Percentiles rank a stretch among this genome's conserved stretches.
Evolutionary conservation across 345 rosid species (phyloP).

Genomic region (Microthlaspi erraticum): DNA sequence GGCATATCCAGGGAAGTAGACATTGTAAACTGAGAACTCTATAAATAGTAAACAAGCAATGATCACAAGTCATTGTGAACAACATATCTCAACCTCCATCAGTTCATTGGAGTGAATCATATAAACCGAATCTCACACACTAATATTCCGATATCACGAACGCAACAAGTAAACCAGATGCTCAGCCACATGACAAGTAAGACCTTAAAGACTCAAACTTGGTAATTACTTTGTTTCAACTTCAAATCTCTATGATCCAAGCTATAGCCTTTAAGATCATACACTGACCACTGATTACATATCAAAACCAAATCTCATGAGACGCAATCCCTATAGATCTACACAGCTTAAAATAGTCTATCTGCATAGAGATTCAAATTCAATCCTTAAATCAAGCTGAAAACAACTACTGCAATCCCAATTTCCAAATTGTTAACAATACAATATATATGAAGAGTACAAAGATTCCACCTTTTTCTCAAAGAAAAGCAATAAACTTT

Average conservation of each 20-base stretch:
- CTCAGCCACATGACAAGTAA: conserved; percentile 23
- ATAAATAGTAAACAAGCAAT: background rate
- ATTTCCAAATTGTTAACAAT: background rate
- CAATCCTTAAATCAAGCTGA: background rate
- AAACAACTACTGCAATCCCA: background rate
- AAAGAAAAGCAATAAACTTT: conserved; percentile 11
- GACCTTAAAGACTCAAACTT: conserved; percentile 28
- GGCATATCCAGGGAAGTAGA: background rate
- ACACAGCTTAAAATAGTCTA: background rate
- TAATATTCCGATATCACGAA: background rate
- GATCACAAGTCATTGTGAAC: background rate
- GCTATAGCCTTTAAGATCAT: conserved; percentile 1
- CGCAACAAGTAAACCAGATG: conserved; percentile 22
- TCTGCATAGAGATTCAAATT: background rate
- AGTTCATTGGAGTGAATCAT: background rate
- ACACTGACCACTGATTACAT: background rate
- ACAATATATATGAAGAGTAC: background rate
- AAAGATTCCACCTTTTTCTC: background rate
- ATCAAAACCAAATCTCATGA: background rate
- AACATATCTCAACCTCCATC: background rate
- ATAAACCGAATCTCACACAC: background rate
- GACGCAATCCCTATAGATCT: conserved; percentile 15
- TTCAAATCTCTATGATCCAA: conserved; percentile 4
- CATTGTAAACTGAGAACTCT: background rate
- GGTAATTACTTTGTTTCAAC: background rate